Evolutionary conservation across 305 asterid genomes (phyloP), one percentile per base, ranked within the genome.

Genomic region (Solanum hybrid): DNA sequence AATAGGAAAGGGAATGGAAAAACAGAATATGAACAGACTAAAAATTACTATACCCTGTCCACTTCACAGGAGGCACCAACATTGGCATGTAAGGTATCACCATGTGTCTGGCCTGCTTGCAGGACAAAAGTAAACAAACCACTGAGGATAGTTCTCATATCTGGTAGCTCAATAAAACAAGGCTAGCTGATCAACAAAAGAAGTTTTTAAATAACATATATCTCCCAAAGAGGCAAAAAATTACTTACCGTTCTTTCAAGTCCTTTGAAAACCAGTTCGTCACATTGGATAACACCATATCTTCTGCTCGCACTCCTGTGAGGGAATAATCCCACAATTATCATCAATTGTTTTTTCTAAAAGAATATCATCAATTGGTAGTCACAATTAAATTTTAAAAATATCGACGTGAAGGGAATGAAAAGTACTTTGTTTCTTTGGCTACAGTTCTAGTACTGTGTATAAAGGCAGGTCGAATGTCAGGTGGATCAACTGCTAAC

Each of bases 1-100:
- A 85, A 34, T 64, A 75, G 24, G 42, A 42, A 91, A 87, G 6
- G 71, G 84, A 67, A 90, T 42, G 35, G 20, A 29, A 89, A 85
- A 90, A 71, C 42, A 83, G 73, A 37, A 6, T 35, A 11, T 74
- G 64, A 42, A 77, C 84, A 77, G 90, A 80, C 61, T n/a, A 51
- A 18, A 61, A 91, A 91, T 61, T 86, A 91, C 80, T 87, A 89
- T 95, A 96, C 99, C 99, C 95, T 92, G 94, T 94, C 99, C 99
- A 96, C 94, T 95, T 96, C 93, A 95, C 93, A 89, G 99, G 99
- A 92, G 94, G 98, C 91, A 97, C 95, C 93, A 97, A 91, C 99
- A 97, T 97, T 75, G 99, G 99, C 99, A 97, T 96, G 91, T 96
- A 97, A 90, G 99, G 99, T 91, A 97, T 94, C 91, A 96, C 97